A percentile compares a stretch with the other conserved stretches of the same genome.
phyloP scores from a whole-genome alignment of 345 rosid genomes.

The Citrus sinensis region DVS_A1.0 CM039165.1:34031001-34031500 shows the following conservation, averaged over 20 bases:
- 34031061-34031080: slow-evolving; percentile 43
- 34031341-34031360: slow-evolving; percentile 37
- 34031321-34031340: slow-evolving; percentile 54
- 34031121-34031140: slow-evolving; percentile 33
- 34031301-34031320: slow-evolving; percentile 61
- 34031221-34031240: background rate
- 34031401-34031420: slow-evolving; percentile 39
- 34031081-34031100: slow-evolving; percentile 28
- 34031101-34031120: slow-evolving; percentile 40
- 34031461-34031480: background rate
- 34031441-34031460: background rate
- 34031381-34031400: slow-evolving; percentile 31
- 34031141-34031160: slow-evolving; percentile 41
- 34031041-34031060: slow-evolving; percentile 44
- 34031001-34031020: background rate
- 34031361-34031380: slow-evolving; percentile 35
- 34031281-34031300: slow-evolving; percentile 36
- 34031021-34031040: slow-evolving; percentile 52
- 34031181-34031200: background rate
- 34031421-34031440: slow-evolving; percentile 37
- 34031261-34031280: slow-evolving; percentile 41
- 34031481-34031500: background rate
- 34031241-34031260: slow-evolving; percentile 43
- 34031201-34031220: background rate
- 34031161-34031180: background rate